These are phyloP conservation scores for Paraphoma chrysanthemicola DNA, from an alignment of 2,329 filamentous ascomycete genomes.

Conservation along the genomic window DNA sequence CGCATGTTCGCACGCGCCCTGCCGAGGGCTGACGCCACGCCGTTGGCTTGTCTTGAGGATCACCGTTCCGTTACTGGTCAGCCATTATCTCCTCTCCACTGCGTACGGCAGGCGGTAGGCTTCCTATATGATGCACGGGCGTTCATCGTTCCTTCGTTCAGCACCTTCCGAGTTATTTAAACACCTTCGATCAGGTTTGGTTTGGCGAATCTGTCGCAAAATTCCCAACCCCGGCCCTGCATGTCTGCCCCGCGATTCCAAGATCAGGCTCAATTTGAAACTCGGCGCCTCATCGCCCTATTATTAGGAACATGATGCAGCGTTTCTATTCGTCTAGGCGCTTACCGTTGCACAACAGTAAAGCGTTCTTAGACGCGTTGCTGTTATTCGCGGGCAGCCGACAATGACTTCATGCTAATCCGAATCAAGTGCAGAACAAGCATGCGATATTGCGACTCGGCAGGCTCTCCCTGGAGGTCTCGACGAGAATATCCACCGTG, in stretches of 20 bases:
- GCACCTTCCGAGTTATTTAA: no score
- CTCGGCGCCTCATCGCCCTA: conserved; percentile 22
- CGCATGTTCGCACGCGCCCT: no score
- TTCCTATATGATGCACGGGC: no score
- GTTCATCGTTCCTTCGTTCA: no score
- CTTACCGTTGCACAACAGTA: conserved; percentile 20
- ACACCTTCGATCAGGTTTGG: no score
- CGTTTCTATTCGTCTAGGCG: conserved; percentile 11
- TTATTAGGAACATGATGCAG: conserved; percentile 24
- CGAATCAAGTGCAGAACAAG: conserved; percentile 1
- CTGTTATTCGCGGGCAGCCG: conserved; percentile 5
- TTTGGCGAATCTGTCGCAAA: conserved; percentile 1
- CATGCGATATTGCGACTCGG: conserved; percentile 12
- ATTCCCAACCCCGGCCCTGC: conserved; percentile 10
- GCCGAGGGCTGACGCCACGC: no score
- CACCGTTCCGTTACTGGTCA: no score
- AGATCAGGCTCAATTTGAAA: conserved; percentile 22
- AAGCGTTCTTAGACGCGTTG: conserved; percentile 10
- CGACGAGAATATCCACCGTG: conserved; percentile 24
- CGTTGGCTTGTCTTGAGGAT: no score
- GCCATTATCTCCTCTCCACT: no score
- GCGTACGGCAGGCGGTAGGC: no score
- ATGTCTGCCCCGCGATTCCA: conserved; percentile 26
- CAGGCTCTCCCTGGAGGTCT: conserved; percentile 21
- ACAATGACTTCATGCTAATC: conserved; percentile 8